Percentiles rank a stretch among this genome's conserved stretches.
These are phyloP conservation scores for Aspergillus nomiae DNA, from an alignment of 2,329 filamentous ascomycete genomes.

Conservation along the genomic window DNA sequence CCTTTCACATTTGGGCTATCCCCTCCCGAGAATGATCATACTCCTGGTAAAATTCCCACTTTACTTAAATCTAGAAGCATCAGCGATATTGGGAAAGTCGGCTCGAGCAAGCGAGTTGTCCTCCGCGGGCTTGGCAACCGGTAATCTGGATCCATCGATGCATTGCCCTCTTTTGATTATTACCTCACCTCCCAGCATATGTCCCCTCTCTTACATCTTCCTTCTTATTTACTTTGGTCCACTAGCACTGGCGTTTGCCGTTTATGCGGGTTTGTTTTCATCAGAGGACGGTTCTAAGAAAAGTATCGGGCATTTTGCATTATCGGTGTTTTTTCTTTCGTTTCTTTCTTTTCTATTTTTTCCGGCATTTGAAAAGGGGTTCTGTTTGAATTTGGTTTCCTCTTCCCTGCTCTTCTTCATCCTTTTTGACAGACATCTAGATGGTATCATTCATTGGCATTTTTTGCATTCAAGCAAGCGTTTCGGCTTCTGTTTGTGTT, in stretches of 20 bases:
- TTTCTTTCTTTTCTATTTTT: neutral
- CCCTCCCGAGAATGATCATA: slow-evolving; percentile 19
- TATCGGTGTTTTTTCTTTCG: slow-evolving; percentile 5
- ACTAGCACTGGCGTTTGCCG: slow-evolving; percentile 17
- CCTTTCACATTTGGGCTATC: slow-evolving; percentile 27
- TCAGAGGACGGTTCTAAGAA: slow-evolving; percentile 8
- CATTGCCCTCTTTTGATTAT: neutral
- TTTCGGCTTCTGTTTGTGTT: slow-evolving; percentile 10
- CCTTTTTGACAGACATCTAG: slow-evolving; percentile 1
- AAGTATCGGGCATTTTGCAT: slow-evolving; percentile 14
- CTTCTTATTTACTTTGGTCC: slow-evolving; percentile 10
- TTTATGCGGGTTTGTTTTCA: slow-evolving; percentile 10
- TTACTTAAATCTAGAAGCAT: slow-evolving; percentile 40
- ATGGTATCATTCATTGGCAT: slow-evolving; percentile 5
- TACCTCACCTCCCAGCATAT: slow-evolving; percentile 4
- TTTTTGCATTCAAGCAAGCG: slow-evolving; percentile 7
- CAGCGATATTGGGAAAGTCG: slow-evolving; percentile 40
- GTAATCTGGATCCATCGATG: slow-evolving; percentile 5
- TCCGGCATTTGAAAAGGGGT: neutral
- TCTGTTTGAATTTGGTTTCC: neutral
- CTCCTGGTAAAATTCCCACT: slow-evolving; percentile 16
- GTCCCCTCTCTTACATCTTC: slow-evolving; percentile 10
- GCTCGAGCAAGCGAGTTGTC: slow-evolving; percentile 41
- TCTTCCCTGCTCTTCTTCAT: neutral
- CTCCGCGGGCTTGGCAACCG: slow-evolving; percentile 38